Conservation (phyloP, 2,329 filamentous ascomycete species). For the Macrophomina pseudophaseolina region DNA sequence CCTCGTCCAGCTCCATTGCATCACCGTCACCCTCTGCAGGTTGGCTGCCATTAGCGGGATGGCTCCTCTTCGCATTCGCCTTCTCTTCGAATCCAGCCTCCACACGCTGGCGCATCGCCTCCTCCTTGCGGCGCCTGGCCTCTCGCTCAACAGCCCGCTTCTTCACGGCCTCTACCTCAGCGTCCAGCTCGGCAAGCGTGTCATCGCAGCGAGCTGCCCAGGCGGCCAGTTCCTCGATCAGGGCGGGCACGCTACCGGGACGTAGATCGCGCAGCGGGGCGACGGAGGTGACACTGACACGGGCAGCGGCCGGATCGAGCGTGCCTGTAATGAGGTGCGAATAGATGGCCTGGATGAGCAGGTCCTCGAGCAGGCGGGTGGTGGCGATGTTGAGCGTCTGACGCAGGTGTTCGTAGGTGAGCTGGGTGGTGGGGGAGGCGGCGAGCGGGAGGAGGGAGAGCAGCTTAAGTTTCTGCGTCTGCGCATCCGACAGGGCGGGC, state of each 20-base stretch:
- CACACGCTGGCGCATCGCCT: constrained; percentile 11
- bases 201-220: constrained; percentile 81
- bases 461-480: constrained; percentile 85
- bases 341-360: constrained; percentile 88
- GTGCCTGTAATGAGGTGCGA: constrained; percentile 80
- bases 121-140: constrained; percentile 3
- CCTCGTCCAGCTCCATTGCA: constrained; percentile 45
- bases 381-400: constrained; percentile 69
- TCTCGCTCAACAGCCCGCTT: constrained; percentile 10
- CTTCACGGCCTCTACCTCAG: constrained; percentile 62
- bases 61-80: constrained; percentile 8
- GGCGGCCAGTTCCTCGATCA: constrained; percentile 70
- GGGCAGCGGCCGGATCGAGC: constrained; percentile 76
- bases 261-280: constrained; percentile 85
- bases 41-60: constrained; percentile 28
- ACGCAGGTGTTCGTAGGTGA: constrained; percentile 76
- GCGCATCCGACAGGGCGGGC: constrained; percentile 72
- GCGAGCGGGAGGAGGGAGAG: constrained; percentile 86
- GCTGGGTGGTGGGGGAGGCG: constrained; percentile 60
- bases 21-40: constrained; percentile 37
- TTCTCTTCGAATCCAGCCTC: constrained; percentile 18
- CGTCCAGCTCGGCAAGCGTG: constrained; percentile 76
- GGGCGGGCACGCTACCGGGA: constrained; percentile 70
- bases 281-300: constrained; percentile 78
- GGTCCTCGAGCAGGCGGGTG: constrained; percentile 75